phyloP scores from a whole-genome alignment of 2,329 filamentous ascomycete genomes.

The Diaporthe longicolla region DNA sequence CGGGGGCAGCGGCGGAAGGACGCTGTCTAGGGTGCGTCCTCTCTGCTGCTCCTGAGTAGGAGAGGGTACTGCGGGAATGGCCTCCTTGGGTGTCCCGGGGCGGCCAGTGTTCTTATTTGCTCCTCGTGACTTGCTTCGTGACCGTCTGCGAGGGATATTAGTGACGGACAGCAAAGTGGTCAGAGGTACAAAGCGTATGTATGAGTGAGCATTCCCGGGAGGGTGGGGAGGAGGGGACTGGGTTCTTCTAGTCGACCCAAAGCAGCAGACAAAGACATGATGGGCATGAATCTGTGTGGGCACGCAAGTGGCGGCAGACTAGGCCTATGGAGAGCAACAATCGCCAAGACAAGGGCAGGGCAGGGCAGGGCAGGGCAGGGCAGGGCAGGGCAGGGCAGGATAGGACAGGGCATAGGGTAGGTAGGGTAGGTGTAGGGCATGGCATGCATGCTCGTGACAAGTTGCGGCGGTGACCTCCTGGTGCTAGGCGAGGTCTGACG shows the following conservation, averaged over 20 bases:
- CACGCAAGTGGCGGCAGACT: constrained; percentile 29
- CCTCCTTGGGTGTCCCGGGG: constrained; percentile 35
- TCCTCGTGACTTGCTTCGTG: constrained; percentile 38
- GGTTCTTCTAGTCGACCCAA: constrained; percentile 20
- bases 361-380: neutral
- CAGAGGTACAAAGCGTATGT: neutral
- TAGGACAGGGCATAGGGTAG: neutral
- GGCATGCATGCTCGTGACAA: constrained; percentile 30
- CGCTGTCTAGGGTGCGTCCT: constrained; percentile 40
- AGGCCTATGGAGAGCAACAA: constrained; percentile 27
- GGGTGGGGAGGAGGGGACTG: neutral
- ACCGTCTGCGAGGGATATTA: constrained; percentile 34
- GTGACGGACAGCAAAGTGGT: neutral
- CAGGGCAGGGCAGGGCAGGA: neutral
- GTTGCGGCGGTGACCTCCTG: constrained; percentile 5
- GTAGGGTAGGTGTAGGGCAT: neutral
- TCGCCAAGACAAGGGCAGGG: constrained; percentile 28
- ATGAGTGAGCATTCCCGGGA: neutral
- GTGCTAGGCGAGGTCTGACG: constrained; percentile 16
- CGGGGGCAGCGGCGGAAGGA: constrained; percentile 46
- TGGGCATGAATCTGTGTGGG: constrained; percentile 24
- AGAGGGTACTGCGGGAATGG: constrained; percentile 31
- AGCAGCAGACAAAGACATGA: constrained; percentile 20
- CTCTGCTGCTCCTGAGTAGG: constrained; percentile 32
- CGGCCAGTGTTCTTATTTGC: constrained; percentile 27